Evolutionary conservation across 768 basidiomycete genomes (phyloP), one percentile per base, ranked within the genome.

Genomic region (Tylopilus balloui): DNA sequence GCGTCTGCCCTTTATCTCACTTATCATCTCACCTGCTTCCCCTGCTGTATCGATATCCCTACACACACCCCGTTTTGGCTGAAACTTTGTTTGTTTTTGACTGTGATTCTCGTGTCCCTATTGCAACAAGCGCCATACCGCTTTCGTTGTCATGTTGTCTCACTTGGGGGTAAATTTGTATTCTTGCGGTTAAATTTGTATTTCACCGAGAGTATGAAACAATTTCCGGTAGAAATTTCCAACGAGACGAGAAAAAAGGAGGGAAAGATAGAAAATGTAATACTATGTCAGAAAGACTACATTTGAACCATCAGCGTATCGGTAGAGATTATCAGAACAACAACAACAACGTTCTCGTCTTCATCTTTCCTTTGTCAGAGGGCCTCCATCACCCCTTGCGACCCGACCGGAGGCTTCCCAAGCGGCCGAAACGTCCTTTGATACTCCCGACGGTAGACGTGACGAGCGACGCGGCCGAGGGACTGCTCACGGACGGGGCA

Each of bases 361-460:
- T n/a, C n/a, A n/a, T 34, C 2, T 15, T 35, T 34, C 8, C 17
- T 35, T 40, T 11, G 17, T 25, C 37, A 15, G 15, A 31, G 15
- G n/a, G 24, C 34, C 19, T 28, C 24, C 11, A 12, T 61, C 19
- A 64, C 34, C 67, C 59, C 45, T 59, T 64, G 23, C 78, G 74
- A 42, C 84, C 54, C 27, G 65, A 74, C 24, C 82, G 82, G 64
- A 89, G 69, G 60, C 85, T 88, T 19, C 87, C 86, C 50, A 91
- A 83, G 39, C 84, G 78, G 32, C 86, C 86, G 58, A 89, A 79
- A 12, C 88, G 80, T 1, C 82, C 86, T 62, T 79, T 84, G 41
- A 89, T 81, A 42, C 77, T 77, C 12, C 84, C 82, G 52, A 84
- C 74, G 35, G 81, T 81, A 3, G 86, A 86, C 17, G 77, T 74